Conservation (phyloP, 306 rosid species). For the Crataegus laevigata region DNA sequence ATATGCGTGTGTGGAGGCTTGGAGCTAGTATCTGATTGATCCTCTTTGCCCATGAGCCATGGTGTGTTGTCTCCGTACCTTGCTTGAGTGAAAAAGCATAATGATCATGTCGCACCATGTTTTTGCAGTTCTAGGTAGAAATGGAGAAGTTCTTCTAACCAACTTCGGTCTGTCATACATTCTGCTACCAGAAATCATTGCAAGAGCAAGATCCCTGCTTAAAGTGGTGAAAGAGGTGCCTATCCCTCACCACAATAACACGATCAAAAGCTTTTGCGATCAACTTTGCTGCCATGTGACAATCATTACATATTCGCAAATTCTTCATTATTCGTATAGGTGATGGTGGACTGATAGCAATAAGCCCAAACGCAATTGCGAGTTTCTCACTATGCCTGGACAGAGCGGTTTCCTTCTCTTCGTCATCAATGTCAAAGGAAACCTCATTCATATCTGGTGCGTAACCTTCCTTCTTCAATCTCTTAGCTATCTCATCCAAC, state of each 20-base stretch:
- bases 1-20: background rate
- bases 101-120: background rate
- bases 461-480: constrained; percentile 66
- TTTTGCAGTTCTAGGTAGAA: background rate
- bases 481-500: constrained; percentile 54
- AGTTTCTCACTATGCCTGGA: constrained; percentile 74
- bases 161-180: background rate
- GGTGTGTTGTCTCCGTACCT: background rate
- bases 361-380: constrained; percentile 75
- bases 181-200: constrained; percentile 59
- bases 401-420: constrained; percentile 68
- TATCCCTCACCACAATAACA: constrained; percentile 65
- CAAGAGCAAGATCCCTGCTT: constrained; percentile 64
- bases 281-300: constrained; percentile 60
- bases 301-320: constrained; percentile 76
- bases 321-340: constrained; percentile 68
- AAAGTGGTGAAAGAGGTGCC: constrained; percentile 84
- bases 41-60: background rate
- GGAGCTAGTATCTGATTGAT: background rate
- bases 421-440: constrained; percentile 67
- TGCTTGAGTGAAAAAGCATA: background rate
- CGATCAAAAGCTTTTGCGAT: constrained; percentile 55
- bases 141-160: too few relatives aligned
- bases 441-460: constrained; percentile 56
- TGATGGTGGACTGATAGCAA: constrained; percentile 42